These are phyloP conservation scores for Cucurbita ficifolia DNA, from an alignment of 306 rosid species.

Conservation along the genomic window DNA sequence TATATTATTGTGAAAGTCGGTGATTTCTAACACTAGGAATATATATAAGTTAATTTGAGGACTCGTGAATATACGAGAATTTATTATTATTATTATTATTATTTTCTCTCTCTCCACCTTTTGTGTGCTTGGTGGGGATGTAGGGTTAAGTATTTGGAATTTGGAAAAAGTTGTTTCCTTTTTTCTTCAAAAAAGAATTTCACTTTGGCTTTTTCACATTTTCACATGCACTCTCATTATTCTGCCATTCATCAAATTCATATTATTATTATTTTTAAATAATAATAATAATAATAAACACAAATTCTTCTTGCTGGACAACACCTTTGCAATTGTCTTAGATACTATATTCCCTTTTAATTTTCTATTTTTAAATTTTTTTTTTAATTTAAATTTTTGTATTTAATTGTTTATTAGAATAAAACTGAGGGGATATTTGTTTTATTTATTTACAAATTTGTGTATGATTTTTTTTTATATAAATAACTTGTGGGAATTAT, in stretches of 20 bases:
- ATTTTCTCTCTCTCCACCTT: neutral
- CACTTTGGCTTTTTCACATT: neutral
- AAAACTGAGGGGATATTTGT: no score
- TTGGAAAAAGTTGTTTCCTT: neutral
- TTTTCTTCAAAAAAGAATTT: neutral
- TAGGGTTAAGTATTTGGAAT: neutral
- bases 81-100: neutral
- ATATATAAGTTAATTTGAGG: neutral
- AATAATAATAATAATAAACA: neutral
- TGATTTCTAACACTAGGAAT: no score
- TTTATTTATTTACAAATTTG: neutral
- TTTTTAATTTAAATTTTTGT: neutral
- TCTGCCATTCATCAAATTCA: neutral
- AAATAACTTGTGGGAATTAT: neutral
- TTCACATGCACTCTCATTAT: neutral
- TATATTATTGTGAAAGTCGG: no score
- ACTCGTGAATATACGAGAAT: neutral
- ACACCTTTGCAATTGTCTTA: neutral
- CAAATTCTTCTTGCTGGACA: neutral
- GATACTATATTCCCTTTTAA: neutral
- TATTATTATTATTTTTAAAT: neutral
- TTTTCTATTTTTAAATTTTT: neutral
- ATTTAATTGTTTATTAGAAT: neutral
- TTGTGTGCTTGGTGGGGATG: neutral
- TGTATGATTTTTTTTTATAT: neutral